These are phyloP conservation scores for Epichloe sp. DNA, from an alignment of 2,329 filamentous ascomycete species.

Conservation along the genomic window DNA sequence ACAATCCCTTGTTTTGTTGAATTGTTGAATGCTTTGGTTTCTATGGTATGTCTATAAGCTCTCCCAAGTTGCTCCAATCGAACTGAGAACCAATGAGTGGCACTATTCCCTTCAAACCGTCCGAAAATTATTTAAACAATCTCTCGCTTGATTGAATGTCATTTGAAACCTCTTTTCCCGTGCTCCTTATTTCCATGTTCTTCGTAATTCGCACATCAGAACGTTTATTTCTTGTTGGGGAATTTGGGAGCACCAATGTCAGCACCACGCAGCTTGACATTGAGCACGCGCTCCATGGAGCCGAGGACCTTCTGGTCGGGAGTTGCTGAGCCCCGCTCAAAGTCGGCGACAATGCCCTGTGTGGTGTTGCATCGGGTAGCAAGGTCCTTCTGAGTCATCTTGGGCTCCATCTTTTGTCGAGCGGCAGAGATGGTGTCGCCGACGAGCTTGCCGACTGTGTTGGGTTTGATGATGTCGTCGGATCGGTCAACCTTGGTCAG, in stretches of 20 bases:
- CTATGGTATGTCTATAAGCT: conserved; percentile 7
- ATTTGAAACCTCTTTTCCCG: background rate
- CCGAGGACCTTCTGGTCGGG: conserved; percentile 75
- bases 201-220: background rate
- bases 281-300: conserved; percentile 71
- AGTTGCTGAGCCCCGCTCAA: conserved; percentile 65
- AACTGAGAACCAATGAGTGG: background rate
- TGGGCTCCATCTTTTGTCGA: conserved; percentile 71
- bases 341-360: conserved; percentile 63
- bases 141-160: conserved; percentile 2
- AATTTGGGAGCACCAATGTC: conserved; percentile 81
- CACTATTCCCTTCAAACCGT: background rate
- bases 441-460: conserved; percentile 71
- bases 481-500: conserved; percentile 95
- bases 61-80: background rate
- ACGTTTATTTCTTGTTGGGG: conserved; percentile 48
- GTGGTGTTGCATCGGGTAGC: conserved; percentile 87
- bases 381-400: conserved; percentile 86
- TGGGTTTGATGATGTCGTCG: conserved; percentile 96
- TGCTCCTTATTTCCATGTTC: background rate
- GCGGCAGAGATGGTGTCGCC: conserved; percentile 71
- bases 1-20: conserved; percentile 1
- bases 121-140: background rate
- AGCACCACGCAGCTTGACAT: conserved; percentile 72
- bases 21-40: conserved; percentile 1